These are phyloP conservation scores for Termitomyces eurrhizus DNA, from an alignment of 768 basidiomycete genomes.

Conservation along the genomic window DNA sequence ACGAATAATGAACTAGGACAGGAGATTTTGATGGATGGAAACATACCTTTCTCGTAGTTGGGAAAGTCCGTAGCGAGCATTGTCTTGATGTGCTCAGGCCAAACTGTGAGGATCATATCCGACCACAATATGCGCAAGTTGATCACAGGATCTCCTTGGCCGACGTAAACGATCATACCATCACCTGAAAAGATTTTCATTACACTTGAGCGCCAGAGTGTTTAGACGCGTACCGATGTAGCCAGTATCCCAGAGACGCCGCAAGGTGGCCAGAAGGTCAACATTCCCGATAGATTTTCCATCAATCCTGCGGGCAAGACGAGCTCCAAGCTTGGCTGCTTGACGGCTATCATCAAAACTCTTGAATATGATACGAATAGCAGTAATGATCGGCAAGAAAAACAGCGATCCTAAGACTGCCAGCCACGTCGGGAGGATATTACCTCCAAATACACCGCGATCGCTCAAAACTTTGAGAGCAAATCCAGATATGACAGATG, in stretches of 20 bases:
- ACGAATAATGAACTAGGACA: neutral
- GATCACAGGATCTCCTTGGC: constrained; percentile 36
- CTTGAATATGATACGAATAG: constrained; percentile 25
- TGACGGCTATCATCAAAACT: constrained; percentile 28
- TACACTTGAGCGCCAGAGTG: neutral
- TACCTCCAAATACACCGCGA: constrained; percentile 9
- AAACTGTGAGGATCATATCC: constrained; percentile 42
- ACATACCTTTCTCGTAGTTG: constrained; percentile 54
- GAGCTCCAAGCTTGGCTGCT: constrained; percentile 44
- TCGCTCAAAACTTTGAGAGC: constrained; percentile 15
- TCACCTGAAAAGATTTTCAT: constrained; percentile 32
- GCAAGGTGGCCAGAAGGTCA: constrained; percentile 35
- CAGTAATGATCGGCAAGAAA: constrained; percentile 29
- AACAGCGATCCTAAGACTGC: constrained; percentile 26
- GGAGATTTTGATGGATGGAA: neutral
- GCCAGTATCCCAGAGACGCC: constrained; percentile 35
- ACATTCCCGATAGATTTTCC: constrained; percentile 43
- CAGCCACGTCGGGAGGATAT: constrained; percentile 33
- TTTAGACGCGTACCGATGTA: constrained; percentile 41
- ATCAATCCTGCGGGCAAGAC: constrained; percentile 31
- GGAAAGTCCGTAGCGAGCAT: constrained; percentile 56
- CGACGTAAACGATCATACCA: constrained; percentile 30
- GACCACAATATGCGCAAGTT: constrained; percentile 44
- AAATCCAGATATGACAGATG: constrained; percentile 14
- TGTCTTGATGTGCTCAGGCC: constrained; percentile 53